Conservation (phyloP, 2,329 filamentous ascomycete species). For the Grosmannia huntii region DNA sequence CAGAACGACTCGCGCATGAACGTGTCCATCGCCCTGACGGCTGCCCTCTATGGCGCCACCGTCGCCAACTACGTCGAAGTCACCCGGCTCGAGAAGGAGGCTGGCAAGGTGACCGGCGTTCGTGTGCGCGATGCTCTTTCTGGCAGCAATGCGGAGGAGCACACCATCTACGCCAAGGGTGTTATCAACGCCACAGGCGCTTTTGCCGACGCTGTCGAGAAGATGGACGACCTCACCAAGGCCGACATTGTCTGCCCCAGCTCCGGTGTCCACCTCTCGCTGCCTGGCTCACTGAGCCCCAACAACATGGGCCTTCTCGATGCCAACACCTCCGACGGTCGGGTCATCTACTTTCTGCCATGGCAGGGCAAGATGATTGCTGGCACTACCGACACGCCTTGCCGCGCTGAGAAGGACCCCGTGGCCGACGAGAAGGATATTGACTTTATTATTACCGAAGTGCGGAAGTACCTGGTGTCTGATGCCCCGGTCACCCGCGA, state of each 20-base stretch:
- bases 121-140: conserved; percentile 49
- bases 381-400: conserved; percentile 67
- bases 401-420: conserved; percentile 53
- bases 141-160: conserved; percentile 39
- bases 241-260: conserved; percentile 67
- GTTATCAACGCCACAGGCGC: conserved; percentile 77
- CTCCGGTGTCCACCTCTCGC: conserved; percentile 68
- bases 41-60: conserved; percentile 66
- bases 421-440: conserved; percentile 66
- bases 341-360: conserved; percentile 75
- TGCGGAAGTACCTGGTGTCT: conserved; percentile 61
- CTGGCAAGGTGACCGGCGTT: conserved; percentile 58
- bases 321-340: conserved; percentile 64
- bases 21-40: conserved; percentile 68
- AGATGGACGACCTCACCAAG: conserved; percentile 62
- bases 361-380: conserved; percentile 82
- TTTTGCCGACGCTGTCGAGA: conserved; percentile 67
- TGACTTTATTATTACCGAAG: conserved; percentile 68
- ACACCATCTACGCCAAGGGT: conserved; percentile 64
- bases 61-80: conserved; percentile 74
- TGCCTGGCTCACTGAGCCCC: conserved; percentile 70
- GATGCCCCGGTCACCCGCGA: conserved; percentile 62
- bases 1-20: conserved; percentile 87
- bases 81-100: conserved; percentile 59
- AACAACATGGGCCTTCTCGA: conserved; percentile 73